phyloP scores from a whole-genome alignment of 1,284 basidiomycete genomes.

The Sanghuangporus sanghuang region DNA sequence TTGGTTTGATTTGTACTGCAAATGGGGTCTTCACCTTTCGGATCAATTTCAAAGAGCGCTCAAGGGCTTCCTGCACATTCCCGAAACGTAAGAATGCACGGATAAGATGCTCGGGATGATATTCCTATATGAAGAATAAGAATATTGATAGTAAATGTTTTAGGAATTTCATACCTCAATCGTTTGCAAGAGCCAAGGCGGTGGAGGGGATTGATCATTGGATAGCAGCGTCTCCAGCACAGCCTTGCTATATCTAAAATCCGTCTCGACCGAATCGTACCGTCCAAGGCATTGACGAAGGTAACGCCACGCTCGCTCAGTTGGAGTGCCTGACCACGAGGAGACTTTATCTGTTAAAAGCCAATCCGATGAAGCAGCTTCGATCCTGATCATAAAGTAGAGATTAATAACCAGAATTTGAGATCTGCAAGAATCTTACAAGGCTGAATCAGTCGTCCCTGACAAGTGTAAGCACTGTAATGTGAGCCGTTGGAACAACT shows the following conservation, averaged over 20 bases:
- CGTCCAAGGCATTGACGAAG: slow-evolving; percentile 75
- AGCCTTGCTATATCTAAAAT: slow-evolving; percentile 71
- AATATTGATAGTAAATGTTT: neutral
- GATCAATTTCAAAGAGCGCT: slow-evolving; percentile 65
- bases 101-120: slow-evolving; percentile 77
- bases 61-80: slow-evolving; percentile 72
- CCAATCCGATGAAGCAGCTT: slow-evolving; percentile 71
- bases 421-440: slow-evolving; percentile 36
- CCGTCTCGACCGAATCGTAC: slow-evolving; percentile 71
- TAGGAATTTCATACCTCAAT: slow-evolving; percentile 51
- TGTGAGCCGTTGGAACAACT: slow-evolving; percentile 78
- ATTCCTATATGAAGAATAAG: slow-evolving; percentile 37
- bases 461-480: slow-evolving; percentile 75
- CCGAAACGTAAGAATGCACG: slow-evolving; percentile 73
- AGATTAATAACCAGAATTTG: slow-evolving; percentile 12
- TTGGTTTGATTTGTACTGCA: slow-evolving; percentile 8
- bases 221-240: slow-evolving; percentile 75
- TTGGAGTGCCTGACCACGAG: slow-evolving; percentile 78
- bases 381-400: slow-evolving; percentile 33
- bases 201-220: slow-evolving; percentile 51
- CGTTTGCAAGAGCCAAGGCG: slow-evolving; percentile 76
- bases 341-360: slow-evolving; percentile 74
- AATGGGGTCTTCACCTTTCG: slow-evolving; percentile 47
- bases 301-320: slow-evolving; percentile 85
- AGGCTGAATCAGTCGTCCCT: slow-evolving; percentile 46